Base-by-base conservation (phyloP, 2,329 filamentous ascomycete genomes). In the Periconia sp. region DNA sequence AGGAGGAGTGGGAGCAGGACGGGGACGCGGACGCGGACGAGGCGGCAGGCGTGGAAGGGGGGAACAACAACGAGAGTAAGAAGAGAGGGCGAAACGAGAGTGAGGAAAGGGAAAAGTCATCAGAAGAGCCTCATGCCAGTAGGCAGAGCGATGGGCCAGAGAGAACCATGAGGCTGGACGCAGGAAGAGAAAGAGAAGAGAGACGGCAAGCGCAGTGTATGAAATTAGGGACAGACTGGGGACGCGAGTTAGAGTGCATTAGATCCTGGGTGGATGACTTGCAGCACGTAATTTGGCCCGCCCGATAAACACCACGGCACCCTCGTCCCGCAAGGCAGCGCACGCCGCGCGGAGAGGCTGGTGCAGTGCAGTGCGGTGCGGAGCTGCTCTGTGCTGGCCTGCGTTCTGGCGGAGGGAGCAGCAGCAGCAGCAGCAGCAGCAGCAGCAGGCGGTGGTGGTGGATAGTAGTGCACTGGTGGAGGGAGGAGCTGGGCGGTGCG, bases 61-160 rank as follows among this genome's bases (percentile, higher is more conserved):
- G 55, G 49, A 60, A 52, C 61, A 54, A 47, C 36, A 55, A 54
- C 43, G 46, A 52, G 46, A 35, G 59, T 50, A 52, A 61, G 55
- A 49, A 59, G 57, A 48, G 48, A 34, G 41, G 24, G 54, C 54
- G 46, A 57, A 64, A 64, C 57, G 57, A 61, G 54, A 57, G 59
- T 53, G 48, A 54, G 50, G 57, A 61, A 63, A 61, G 48, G 55
- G 58, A 45, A 50, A 50, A 52, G 19, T 33, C 54, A 57, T 59
- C 50, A 58, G 55, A 57, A 50, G 57, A 56, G 58, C 54, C 50
- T 56, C 60, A 66, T 65, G 61, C 61, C 63, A 57, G 56, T 51
- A 54, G 57, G 57, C 54, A 52, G 48, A 43, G 54, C 22, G 46
- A 30, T 28, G 16, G 45, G 51, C 50, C 55, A 50, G 36, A 55